Evolutionary conservation across 208 protist species (phyloP).

Genomic region (Eutreptiella sp.): DNA sequence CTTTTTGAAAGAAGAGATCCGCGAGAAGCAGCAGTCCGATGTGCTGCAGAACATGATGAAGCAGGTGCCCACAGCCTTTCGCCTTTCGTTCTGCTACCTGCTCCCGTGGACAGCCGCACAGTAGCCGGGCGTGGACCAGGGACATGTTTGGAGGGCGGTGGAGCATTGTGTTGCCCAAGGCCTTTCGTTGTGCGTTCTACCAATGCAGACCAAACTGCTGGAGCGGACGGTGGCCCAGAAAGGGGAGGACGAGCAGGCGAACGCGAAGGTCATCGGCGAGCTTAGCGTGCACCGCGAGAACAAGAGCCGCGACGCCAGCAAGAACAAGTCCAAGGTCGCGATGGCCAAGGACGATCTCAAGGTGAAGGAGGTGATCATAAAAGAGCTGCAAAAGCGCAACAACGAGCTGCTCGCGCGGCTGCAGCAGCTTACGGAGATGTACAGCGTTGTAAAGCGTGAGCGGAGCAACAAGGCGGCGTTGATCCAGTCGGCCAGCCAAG

Average conservation of each 20-base stretch:
- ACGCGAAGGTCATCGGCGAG: constrained; percentile 55
- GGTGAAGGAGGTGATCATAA: constrained; percentile 60
- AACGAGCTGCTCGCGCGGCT: constrained; percentile 65
- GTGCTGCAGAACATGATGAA: constrained; percentile 46
- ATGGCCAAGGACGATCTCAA: constrained; percentile 77
- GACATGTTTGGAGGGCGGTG: neutral
- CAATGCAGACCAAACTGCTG: constrained; percentile 56
- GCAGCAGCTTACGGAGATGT: constrained; percentile 57
- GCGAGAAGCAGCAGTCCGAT: constrained; percentile 60
- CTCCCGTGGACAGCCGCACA: neutral
- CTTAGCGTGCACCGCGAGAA: constrained; percentile 66
- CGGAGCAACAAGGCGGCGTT: constrained; percentile 79
- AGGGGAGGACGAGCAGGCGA: constrained; percentile 57
- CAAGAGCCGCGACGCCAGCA: constrained; percentile 66
- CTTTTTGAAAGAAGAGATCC: constrained; percentile 71
- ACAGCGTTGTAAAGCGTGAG: constrained; percentile 83
- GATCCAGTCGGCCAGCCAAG: constrained; percentile 82
- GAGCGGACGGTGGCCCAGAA: constrained; percentile 61
- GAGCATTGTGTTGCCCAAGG: neutral
- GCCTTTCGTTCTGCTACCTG: no score
- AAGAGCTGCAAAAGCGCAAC: constrained; percentile 52
- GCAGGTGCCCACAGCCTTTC: no score
- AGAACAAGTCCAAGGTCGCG: constrained; percentile 57
- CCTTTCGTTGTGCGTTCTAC: no score
- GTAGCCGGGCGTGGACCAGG: neutral